phyloP scores from a whole-genome alignment of 2,329 filamentous ascomycete genomes.

The Nannizziopsis arthrosporioides region DNA sequence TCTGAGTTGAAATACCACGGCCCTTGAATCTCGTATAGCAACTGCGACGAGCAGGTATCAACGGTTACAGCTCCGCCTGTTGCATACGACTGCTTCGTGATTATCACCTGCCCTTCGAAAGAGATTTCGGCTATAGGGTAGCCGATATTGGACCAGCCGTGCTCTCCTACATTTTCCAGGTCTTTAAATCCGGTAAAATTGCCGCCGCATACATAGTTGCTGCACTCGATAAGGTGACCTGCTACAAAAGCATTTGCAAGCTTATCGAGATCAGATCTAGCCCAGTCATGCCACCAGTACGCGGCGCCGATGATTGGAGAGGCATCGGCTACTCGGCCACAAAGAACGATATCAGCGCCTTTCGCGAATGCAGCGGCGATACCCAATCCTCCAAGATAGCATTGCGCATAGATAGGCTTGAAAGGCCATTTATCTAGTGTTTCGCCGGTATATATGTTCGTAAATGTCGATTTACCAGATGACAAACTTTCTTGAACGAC shows the following conservation, averaged over 20 bases:
- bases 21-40: conserved; percentile 46
- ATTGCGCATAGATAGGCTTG: conserved; percentile 24
- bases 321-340: conserved; percentile 37
- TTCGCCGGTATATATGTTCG: conserved; percentile 32
- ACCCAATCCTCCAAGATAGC: conserved; percentile 31
- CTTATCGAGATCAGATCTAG: conserved; percentile 26
- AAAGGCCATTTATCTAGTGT: conserved; percentile 28
- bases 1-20: conserved; percentile 48
- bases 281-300: conserved; percentile 36
- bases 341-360: conserved; percentile 37
- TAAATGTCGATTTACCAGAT: conserved; percentile 27
- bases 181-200: conserved; percentile 37
- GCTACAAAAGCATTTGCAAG: conserved; percentile 33
- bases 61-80: conserved; percentile 34
- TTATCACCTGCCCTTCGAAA: conserved; percentile 30
- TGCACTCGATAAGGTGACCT: conserved; percentile 32
- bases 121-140: conserved; percentile 39
- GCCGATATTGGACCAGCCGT: conserved; percentile 36
- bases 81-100: conserved; percentile 34
- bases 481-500: conserved; percentile 24
- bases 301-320: conserved; percentile 34
- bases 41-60: conserved; percentile 43
- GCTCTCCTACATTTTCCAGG: conserved; percentile 20
- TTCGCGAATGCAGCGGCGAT: conserved; percentile 30
- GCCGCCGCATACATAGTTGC: conserved; percentile 34